phyloP scores from a whole-genome alignment of 305 asterid genomes.

The Petunia hybrid region DNA sequence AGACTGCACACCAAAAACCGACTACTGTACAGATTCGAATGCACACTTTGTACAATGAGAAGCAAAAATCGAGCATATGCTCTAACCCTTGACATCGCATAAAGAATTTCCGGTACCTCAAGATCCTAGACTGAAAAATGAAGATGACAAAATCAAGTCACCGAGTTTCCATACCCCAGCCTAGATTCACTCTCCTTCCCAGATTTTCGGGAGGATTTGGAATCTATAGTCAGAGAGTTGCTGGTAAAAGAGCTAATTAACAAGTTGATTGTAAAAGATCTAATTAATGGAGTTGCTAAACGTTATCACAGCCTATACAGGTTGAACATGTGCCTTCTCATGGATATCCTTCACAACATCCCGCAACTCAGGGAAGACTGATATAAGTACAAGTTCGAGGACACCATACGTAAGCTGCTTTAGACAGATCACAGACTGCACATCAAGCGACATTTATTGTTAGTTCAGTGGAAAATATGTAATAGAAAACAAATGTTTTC shows the following conservation, averaged over 20 bases:
- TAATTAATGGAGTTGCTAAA: background rate
- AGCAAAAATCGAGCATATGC: conserved; percentile 26
- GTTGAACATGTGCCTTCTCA: conserved; percentile 52
- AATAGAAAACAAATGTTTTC: background rate
- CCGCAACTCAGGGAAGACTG: conserved; percentile 81
- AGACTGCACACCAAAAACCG: conserved; percentile 29
- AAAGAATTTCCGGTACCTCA: background rate
- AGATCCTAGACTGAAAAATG: background rate
- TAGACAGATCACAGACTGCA: conserved; percentile 88
- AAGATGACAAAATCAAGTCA: conserved; percentile 1
- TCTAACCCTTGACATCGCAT: background rate
- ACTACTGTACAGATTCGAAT: conserved; percentile 16
- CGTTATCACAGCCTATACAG: conserved; percentile 39
- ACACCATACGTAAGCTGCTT: conserved; percentile 96
- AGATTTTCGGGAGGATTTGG: conserved; percentile 2
- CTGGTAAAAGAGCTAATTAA: conserved; percentile 7
- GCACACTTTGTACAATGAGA: conserved; percentile 28
- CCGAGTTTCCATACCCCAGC: background rate
- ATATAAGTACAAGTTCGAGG: conserved; percentile 78
- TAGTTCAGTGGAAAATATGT: background rate
- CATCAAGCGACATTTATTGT: background rate
- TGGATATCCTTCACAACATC: conserved; percentile 77
- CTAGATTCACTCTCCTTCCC: background rate
- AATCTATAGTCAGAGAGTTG: background rate
- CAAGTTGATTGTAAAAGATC: background rate